phyloP scores from a whole-genome alignment of 2,329 filamentous ascomycete genomes.

The Nemania sp. region DNA sequence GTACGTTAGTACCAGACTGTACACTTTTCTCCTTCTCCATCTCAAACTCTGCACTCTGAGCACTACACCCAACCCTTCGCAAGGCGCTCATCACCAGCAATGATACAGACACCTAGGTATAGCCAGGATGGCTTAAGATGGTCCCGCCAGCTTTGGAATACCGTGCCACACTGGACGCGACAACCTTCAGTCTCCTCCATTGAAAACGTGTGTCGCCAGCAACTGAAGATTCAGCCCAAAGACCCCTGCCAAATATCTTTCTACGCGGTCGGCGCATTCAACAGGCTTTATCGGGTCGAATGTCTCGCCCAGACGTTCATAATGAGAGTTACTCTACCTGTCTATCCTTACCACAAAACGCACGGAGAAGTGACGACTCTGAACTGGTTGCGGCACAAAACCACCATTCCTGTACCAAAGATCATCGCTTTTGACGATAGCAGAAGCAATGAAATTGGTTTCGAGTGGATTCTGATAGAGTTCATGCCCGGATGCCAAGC shows the following conservation, averaged over 20 bases:
- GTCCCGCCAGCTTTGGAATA: not conserved
- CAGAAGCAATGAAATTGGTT: conserved; percentile 14
- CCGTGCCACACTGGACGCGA: conserved; percentile 10
- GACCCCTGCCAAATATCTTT: conserved; percentile 8
- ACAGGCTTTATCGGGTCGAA: conserved; percentile 19
- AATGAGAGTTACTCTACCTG: conserved; percentile 14
- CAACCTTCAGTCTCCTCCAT: conserved; percentile 10
- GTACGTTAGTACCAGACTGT: no score
- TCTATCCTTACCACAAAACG: conserved; percentile 13
- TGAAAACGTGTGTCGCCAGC: conserved; percentile 8
- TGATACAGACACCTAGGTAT: not conserved
- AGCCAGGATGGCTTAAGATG: conserved; percentile 9
- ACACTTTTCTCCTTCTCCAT: no score
- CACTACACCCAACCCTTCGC: no score
- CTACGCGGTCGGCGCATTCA: conserved; percentile 5
- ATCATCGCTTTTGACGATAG: conserved; percentile 14
- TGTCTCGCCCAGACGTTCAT: conserved; percentile 3
- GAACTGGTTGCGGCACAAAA: conserved; percentile 6
- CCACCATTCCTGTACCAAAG: conserved; percentile 6
- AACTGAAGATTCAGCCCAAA: not conserved
- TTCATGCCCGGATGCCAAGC: conserved; percentile 9
- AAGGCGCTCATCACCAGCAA: no score
- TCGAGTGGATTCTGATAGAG: conserved; percentile 21
- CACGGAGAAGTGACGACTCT: conserved; percentile 12
- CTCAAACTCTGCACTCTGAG: no score